phyloP scores from a whole-genome alignment of 441 rosid genomes.

The Gossypium trilobum region DNA sequence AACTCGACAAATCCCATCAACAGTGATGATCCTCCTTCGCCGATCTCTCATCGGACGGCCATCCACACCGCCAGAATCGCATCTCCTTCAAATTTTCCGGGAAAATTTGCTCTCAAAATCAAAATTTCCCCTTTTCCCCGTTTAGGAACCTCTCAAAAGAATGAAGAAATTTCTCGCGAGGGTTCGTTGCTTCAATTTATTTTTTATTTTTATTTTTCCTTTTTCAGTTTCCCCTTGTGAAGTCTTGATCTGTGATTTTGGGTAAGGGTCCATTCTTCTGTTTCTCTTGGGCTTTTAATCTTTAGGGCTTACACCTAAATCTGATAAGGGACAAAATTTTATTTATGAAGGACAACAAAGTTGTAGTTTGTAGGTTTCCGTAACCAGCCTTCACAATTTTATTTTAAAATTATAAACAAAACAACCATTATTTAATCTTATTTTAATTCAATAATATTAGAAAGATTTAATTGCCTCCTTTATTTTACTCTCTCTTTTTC shows the following conservation, averaged over 20 bases:
- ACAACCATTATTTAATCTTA: neutral
- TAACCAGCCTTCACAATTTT: too few species aligned
- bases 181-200: neutral
- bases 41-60: conserved; percentile 19
- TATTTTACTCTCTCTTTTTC: neutral
- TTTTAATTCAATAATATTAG: neutral
- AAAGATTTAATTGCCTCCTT: neutral
- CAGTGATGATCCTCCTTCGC: conserved; percentile 17
- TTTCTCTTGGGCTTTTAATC: neutral
- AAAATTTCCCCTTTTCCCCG: neutral
- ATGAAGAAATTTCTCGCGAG: neutral
- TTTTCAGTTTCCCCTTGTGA: neutral
- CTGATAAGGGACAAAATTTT: neutral
- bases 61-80: conserved; percentile 29
- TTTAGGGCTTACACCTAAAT: neutral
- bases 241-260: neutral
- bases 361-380: too few species aligned
- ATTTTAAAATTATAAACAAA: neutral
- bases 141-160: conserved; percentile 1
- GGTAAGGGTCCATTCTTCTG: neutral
- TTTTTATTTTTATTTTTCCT: neutral
- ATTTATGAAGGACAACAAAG: neutral
- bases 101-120: conserved; percentile 7
- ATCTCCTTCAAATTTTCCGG: conserved; percentile 14
- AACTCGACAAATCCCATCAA: conserved; percentile 52